Conservation (phyloP, 495 filamentous ascomycete genomes). For the Penicillium macrosclerotiorum region DNA sequence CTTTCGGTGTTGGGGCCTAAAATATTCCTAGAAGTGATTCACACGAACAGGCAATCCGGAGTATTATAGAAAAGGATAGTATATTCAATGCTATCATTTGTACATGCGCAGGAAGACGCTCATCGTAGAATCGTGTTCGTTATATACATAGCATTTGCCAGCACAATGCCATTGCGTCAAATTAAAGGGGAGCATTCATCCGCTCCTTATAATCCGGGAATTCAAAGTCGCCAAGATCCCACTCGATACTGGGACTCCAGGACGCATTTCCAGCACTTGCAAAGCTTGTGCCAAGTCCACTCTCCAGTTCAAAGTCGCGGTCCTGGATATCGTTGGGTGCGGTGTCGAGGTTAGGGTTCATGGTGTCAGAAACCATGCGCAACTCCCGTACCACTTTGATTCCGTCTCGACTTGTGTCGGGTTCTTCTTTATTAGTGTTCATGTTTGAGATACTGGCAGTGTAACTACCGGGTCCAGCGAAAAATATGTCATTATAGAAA, state of each 20-base stretch:
- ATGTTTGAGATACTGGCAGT: slow-evolving; percentile 26
- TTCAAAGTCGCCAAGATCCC: slow-evolving; percentile 28
- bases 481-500: slow-evolving; percentile 25
- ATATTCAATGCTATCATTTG: too few species aligned
- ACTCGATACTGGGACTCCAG: slow-evolving; percentile 16
- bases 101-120: too few species aligned
- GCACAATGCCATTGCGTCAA: too few species aligned
- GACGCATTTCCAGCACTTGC: not conserved
- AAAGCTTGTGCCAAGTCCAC: not conserved
- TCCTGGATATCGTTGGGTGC: not conserved
- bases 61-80: too few species aligned
- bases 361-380: slow-evolving; percentile 19
- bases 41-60: too few species aligned
- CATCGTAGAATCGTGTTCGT: too few species aligned
- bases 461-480: slow-evolving; percentile 16
- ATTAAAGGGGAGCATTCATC: slow-evolving; percentile 26
- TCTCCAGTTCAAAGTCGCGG: slow-evolving; percentile 15
- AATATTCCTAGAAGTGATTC: too few species aligned
- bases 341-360: not conserved
- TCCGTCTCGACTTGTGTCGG: slow-evolving; percentile 10
- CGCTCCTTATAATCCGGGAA: slow-evolving; percentile 29
- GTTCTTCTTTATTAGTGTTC: slow-evolving; percentile 2
- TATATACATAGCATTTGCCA: not conserved
- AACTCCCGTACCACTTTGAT: slow-evolving; percentile 37
- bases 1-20: too few species aligned